A percentile compares a stretch with the other conserved stretches of the same genome.
Conservation (phyloP, 192 early-diverging fungal genomes). For the Umbelopsis ramanniana region DNA sequence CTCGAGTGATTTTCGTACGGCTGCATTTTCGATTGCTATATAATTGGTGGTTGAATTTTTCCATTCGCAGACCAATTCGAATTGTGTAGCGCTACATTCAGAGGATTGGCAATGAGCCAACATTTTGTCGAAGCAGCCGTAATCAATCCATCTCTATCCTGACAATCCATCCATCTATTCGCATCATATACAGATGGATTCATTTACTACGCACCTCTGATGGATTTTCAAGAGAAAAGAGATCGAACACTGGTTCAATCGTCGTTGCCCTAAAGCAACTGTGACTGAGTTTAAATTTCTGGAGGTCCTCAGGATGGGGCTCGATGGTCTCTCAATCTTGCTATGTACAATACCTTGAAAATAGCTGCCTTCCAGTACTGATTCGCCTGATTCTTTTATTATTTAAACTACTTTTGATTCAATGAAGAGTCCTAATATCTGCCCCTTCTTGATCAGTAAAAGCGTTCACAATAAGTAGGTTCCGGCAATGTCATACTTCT, state of each 20-base stretch:
- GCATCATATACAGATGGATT: not conserved
- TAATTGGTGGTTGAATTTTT: not conserved
- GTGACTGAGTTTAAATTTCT: not conserved
- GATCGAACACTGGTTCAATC: conserved; percentile 3
- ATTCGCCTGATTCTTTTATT: no score
- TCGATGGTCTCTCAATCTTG: not conserved
- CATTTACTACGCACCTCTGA: conserved; percentile 13
- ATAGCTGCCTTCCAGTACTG: no score
- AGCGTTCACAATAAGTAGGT: no score
- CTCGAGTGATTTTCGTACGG: not conserved
- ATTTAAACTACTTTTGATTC: no score
- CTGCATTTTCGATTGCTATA: not conserved
- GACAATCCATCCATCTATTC: conserved; percentile 14
- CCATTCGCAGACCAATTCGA: not conserved
- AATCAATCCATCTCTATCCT: not conserved
- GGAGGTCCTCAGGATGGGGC: not conserved
- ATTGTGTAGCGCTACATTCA: not conserved
- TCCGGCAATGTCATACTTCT: no score
- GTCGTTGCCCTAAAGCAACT: not conserved
- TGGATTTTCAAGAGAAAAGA: conserved; percentile 25
- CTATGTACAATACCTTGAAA: not conserved
- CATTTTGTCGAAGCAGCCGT: not conserved
- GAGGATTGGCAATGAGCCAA: not conserved
- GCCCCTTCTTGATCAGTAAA: no score
- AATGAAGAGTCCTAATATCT: no score